Evolutionary conservation across 148 eudicot genomes (phyloP).

Genomic region (Vaccinium vitisidaea): DNA sequence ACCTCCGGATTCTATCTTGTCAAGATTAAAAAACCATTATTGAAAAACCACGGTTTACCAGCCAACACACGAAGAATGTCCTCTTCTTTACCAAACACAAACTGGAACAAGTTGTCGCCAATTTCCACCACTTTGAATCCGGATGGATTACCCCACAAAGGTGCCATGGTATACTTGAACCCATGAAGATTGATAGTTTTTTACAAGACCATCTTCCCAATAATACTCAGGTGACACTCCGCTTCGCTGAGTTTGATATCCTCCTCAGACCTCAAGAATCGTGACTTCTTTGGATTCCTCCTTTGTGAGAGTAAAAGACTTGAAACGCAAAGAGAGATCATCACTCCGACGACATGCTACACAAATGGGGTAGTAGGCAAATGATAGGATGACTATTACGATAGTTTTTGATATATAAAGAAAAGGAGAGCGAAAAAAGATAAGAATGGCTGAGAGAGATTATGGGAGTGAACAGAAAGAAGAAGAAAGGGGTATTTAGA

Average conservation of each 20-base stretch:
- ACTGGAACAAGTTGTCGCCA: neutral
- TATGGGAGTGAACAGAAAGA: too few relatives aligned
- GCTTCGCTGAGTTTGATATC: neutral
- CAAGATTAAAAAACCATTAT: too few relatives aligned
- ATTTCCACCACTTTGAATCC: neutral
- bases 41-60: neutral
- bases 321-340: neutral
- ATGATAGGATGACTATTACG: too few relatives aligned
- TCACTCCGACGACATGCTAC: too few relatives aligned
- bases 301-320: neutral
- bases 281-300: neutral
- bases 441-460: too few relatives aligned
- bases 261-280: neutral
- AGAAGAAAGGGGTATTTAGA: too few relatives aligned
- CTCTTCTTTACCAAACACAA: neutral
- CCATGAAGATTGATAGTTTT: neutral
- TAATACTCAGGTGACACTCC: neutral
- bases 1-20: neutral
- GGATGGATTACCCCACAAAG: neutral
- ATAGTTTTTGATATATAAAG: too few relatives aligned
- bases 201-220: neutral
- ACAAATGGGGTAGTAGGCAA: too few relatives aligned
- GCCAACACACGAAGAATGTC: neutral
- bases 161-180: neutral
- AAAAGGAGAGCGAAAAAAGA: too few relatives aligned